Evolutionary conservation across 805 yeast genomes (phyloP).

Genomic region (Wickerhamiella musiphila): DNA sequence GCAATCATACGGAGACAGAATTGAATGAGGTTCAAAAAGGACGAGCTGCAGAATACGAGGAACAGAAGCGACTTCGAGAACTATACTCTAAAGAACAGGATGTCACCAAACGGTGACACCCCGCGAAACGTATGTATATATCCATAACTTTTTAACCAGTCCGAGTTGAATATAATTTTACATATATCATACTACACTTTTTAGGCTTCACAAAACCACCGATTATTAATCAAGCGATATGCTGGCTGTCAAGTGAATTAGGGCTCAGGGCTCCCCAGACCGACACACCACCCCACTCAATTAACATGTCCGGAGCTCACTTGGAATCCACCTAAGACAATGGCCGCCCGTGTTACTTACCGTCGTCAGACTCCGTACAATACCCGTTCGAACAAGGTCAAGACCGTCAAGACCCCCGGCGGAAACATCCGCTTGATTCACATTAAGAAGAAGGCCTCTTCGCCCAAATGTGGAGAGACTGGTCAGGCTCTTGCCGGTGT

Average conservation of each 20-base stretch:
- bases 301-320: neutral
- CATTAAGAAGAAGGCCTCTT: conserved; percentile 77
- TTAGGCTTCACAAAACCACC: no score
- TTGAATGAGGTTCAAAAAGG: conserved; percentile 23
- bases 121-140: no score
- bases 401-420: conserved; percentile 99
- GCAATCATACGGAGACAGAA: neutral
- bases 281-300: neutral
- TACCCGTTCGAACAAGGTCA: conserved; percentile 99
- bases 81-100: conserved; percentile 12
- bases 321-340: conserved; percentile 26
- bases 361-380: conserved; percentile 99
- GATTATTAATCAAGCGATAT: no score
- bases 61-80: conserved; percentile 14
- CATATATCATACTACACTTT: no score
- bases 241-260: no score
- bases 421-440: conserved; percentile 97
- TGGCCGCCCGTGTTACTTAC: conserved; percentile 99
- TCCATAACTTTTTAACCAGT: no score
- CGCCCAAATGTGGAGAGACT: conserved; percentile 49
- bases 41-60: conserved; percentile 17
- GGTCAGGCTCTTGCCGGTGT: conserved; percentile 65
- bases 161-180: no score
- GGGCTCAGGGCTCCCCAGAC: conserved; percentile 2
- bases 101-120: conserved; percentile 9